A percentile compares a stretch with the other conserved stretches of the same genome.
These are phyloP conservation scores for Aspergillus sclerotioniger DNA, from an alignment of 495 filamentous ascomycete genomes.

Conservation along the genomic window DNA sequence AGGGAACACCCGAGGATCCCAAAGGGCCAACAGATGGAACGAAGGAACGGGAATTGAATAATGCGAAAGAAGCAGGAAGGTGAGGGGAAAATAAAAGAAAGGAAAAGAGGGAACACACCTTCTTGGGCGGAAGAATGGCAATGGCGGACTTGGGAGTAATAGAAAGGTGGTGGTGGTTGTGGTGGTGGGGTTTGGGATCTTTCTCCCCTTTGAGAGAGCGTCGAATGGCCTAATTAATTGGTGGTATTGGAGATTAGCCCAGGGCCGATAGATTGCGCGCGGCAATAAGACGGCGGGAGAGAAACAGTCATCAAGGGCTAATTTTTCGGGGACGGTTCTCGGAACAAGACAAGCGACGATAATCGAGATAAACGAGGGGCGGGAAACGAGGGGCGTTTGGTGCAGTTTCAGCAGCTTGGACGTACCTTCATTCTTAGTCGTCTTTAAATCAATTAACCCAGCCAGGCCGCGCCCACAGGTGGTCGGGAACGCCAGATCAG, in stretches of 20 bases:
- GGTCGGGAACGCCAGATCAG: background rate
- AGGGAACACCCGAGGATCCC: constrained; percentile 8
- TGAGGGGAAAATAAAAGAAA: constrained; percentile 9
- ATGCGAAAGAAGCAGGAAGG: constrained; percentile 8
- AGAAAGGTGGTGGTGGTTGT: constrained; percentile 61
- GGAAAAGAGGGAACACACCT: constrained; percentile 56
- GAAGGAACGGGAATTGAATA: background rate
- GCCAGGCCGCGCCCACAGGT: background rate
- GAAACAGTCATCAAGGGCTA: constrained; percentile 3
- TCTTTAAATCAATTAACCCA: no score
- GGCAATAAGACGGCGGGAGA: constrained; percentile 2
- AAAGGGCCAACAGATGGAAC: constrained; percentile 4
- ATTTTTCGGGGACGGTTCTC: constrained; percentile 11
- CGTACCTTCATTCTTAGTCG: constrained; percentile 27
- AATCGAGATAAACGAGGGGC: constrained; percentile 23
- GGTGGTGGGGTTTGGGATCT: constrained; percentile 68
- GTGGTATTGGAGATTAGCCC: background rate
- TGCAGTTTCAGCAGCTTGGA: constrained; percentile 2
- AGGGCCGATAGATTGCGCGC: background rate
- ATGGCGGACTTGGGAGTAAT: constrained; percentile 92
- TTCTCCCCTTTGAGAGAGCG: constrained; percentile 87
- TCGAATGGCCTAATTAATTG: constrained; percentile 63
- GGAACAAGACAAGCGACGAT: constrained; percentile 12
- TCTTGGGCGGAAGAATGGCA: constrained; percentile 93
- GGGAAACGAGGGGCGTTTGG: constrained; percentile 13